Conservation (phyloP, 495 filamentous ascomycete species). For the Thermochaetoides thermophila region DNA sequence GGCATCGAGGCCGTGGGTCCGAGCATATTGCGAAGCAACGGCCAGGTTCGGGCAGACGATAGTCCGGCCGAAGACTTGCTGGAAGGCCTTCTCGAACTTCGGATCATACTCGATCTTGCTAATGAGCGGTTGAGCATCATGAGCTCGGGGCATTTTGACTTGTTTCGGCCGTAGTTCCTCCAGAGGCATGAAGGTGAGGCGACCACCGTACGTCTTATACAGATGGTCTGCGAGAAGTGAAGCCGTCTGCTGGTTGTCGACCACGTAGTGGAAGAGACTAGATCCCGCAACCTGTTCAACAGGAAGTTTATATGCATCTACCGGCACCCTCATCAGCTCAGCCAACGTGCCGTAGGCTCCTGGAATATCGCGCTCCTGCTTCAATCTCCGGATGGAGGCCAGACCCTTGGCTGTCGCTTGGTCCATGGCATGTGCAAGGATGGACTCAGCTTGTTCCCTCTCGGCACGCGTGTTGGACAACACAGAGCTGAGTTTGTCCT, state of each 20-base stretch:
- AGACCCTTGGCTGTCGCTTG: slow-evolving; percentile 70
- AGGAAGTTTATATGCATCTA: slow-evolving; percentile 72
- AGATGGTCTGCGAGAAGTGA: slow-evolving; percentile 66
- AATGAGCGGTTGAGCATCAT: slow-evolving; percentile 75
- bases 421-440: slow-evolving; percentile 77
- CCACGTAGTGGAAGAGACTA: slow-evolving; percentile 91
- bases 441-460: slow-evolving; percentile 57
- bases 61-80: slow-evolving; percentile 89
- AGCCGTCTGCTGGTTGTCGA: slow-evolving; percentile 82
- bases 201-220: slow-evolving; percentile 64
- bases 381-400: slow-evolving; percentile 64
- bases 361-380: slow-evolving; percentile 56
- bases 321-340: slow-evolving; percentile 66
- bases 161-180: slow-evolving; percentile 56
- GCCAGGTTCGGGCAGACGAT: slow-evolving; percentile 84
- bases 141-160: slow-evolving; percentile 65
- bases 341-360: slow-evolving; percentile 91
- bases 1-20: slow-evolving; percentile 77
- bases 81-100: slow-evolving; percentile 68
- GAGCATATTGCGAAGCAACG: slow-evolving; percentile 74
- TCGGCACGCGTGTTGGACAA: slow-evolving; percentile 61
- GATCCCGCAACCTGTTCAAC: slow-evolving; percentile 87
- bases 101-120: slow-evolving; percentile 70
- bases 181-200: slow-evolving; percentile 89
- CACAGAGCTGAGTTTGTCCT: slow-evolving; percentile 67